Conservation (phyloP, 129 eudicot species). For the Flaveria ramosissima region DNA sequence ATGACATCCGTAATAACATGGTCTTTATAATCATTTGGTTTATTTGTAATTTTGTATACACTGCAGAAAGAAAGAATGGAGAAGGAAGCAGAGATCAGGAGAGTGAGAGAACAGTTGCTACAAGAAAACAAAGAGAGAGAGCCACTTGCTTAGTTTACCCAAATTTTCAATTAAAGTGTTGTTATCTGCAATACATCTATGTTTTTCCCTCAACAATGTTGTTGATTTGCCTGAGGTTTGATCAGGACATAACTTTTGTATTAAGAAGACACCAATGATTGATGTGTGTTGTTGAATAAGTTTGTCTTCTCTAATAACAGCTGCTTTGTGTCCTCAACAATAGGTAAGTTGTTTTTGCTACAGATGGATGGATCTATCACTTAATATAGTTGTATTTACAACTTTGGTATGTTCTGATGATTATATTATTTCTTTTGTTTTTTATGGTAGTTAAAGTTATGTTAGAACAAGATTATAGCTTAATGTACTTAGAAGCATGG, state of each 20-base stretch:
- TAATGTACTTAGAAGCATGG: too few species aligned
- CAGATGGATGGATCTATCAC: background rate
- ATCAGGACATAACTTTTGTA: constrained; percentile 30
- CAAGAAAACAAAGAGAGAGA: constrained; percentile 60
- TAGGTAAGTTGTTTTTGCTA: background rate
- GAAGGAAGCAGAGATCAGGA: constrained; percentile 73
- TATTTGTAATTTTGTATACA: background rate
- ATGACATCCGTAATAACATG: background rate
- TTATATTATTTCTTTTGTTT: too few species aligned
- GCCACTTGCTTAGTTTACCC: constrained; percentile 44
- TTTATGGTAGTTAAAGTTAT: too few species aligned
- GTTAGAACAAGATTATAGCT: too few species aligned
- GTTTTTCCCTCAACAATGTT: constrained; percentile 17
- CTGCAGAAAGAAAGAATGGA: constrained; percentile 66
- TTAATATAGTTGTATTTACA: too few species aligned
- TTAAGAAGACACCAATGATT: constrained; percentile 20
- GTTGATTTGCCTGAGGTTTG: constrained; percentile 25
- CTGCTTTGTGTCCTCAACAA: constrained; percentile 11
- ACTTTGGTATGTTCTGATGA: too few species aligned
- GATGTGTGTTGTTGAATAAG: constrained; percentile 31
- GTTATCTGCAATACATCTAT: constrained; percentile 4
- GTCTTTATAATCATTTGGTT: background rate
- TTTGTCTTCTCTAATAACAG: background rate
- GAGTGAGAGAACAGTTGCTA: constrained; percentile 61
- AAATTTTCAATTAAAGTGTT: background rate